Evolutionary conservation across 331 rosid genomes (phyloP).

Genomic region (Quercus phellos): DNA sequence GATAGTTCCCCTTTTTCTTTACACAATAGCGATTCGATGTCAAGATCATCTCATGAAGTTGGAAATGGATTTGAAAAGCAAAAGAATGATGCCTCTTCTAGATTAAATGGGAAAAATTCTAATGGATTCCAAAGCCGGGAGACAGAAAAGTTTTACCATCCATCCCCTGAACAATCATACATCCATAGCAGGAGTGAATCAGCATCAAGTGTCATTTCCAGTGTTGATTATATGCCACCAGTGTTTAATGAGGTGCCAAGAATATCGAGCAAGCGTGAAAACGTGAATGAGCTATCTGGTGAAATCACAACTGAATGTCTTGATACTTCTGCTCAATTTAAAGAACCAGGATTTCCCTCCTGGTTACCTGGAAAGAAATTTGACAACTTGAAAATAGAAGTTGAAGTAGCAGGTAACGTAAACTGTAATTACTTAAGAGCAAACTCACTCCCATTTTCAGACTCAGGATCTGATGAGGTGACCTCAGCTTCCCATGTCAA

Average conservation of each 20-base stretch:
- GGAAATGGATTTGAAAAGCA: slow-evolving; percentile 50
- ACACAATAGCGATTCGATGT: slow-evolving; percentile 45
- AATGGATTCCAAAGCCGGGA: slow-evolving; percentile 37
- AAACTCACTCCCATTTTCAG: slow-evolving; percentile 31
- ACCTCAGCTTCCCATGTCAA: slow-evolving; percentile 49
- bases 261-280: slow-evolving; percentile 36
- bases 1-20: slow-evolving; percentile 39
- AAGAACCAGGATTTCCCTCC: slow-evolving; percentile 31
- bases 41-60: slow-evolving; percentile 50
- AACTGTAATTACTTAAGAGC: slow-evolving; percentile 31
- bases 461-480: slow-evolving; percentile 38
- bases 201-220: slow-evolving; percentile 67
- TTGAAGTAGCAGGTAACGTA: slow-evolving; percentile 32
- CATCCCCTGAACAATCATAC: slow-evolving; percentile 55
- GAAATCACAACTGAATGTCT: slow-evolving; percentile 50
- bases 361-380: slow-evolving; percentile 37
- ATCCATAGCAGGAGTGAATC: slow-evolving; percentile 73
- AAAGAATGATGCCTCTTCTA: slow-evolving; percentile 37
- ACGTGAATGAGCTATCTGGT: slow-evolving; percentile 33
- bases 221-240: slow-evolving; percentile 54
- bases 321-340: slow-evolving; percentile 31
- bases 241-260: slow-evolving; percentile 42
- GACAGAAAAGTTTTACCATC: slow-evolving; percentile 40
- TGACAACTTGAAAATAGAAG: slow-evolving; percentile 31
- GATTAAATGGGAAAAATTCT: slow-evolving; percentile 37